Evolutionary conservation across 257 asterid species (phyloP).

Genomic region (Agastache rugosa): DNA sequence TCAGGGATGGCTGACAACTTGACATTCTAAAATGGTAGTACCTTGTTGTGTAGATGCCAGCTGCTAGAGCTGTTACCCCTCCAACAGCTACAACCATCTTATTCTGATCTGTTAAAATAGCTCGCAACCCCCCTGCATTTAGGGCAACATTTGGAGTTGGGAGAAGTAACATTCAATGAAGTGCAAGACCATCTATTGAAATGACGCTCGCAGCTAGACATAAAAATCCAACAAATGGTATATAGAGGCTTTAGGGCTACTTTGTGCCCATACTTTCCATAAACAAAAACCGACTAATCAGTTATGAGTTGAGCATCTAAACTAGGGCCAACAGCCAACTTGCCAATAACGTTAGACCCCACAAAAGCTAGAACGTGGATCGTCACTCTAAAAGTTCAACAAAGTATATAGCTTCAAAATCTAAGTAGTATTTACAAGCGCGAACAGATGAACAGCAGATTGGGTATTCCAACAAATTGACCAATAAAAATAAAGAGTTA

Average conservation of each 20-base stretch:
- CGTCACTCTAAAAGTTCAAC: neutral
- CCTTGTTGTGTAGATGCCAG: conserved; percentile 98
- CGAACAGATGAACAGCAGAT: neutral
- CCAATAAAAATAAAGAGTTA: conserved; percentile 8
- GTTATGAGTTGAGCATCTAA: conserved; percentile 1
- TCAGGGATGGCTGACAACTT: conserved; percentile 22
- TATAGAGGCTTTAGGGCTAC: neutral
- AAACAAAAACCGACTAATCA: conserved; percentile 1
- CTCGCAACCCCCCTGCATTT: conserved; percentile 81
- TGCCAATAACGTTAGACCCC: neutral
- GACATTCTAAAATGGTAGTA: conserved; percentile 33
- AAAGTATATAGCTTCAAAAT: neutral
- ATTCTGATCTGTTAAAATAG: conserved; percentile 88
- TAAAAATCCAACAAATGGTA: neutral
- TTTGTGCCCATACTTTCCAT: neutral
- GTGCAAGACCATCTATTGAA: neutral
- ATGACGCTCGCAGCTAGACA: neutral
- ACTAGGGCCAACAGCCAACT: neutral
- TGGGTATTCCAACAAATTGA: conserved; percentile 13
- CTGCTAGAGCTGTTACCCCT: conserved; percentile 96
- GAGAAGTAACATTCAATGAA: conserved; percentile 20
- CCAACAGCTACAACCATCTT: conserved; percentile 94
- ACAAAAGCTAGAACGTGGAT: conserved; percentile 11
- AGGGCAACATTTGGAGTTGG: conserved; percentile 28
- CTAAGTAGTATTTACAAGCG: neutral